Evolutionary conservation across 805 yeast genomes (phyloP), one percentile per base, ranked within the genome.

Genomic region (Spathaspora hagerdaliae): DNA sequence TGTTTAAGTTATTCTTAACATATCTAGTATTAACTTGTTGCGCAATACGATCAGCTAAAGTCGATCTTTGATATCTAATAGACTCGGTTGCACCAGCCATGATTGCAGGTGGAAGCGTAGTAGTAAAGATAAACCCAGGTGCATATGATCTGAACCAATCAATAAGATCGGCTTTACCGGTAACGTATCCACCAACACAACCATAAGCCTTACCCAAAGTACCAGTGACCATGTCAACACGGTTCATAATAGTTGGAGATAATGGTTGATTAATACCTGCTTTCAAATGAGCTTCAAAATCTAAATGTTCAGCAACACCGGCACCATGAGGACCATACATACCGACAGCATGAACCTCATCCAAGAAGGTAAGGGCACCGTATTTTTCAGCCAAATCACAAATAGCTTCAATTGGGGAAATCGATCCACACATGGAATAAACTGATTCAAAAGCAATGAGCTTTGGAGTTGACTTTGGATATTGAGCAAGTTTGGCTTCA

Each of bases 311-410:
- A 40, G 98, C 97, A 45, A 94, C 98, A 71, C 99, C 99, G 31
- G 97, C 99, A 62, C 99, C 99, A 59, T 87, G 96, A 49, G 99
- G 98, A 58, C 99, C 99, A 63, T 94, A 94, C 84, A 94, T 79
- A 45, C 99, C 99, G 39, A 94, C 98, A 32, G 99, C 98, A 61
- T 94, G 99, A 34, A 94, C 99, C 69, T 94, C 99, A 65, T 94
- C 99, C 64, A 94, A 75, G 68, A 94, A 94, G 29, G 99, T 94
- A 57, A 94, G 69, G 39, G 98, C 98, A 51, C 98, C 98, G 64
- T 94, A 94, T 69, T 94, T 89, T 44, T 94, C 97, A 36, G 99
- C 99, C 60, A 94, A 77, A 56, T 91, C 96, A 65, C 97, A 92
- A 54, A 94, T 90, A 50, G 79, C 82, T 58, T 85, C 88, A 57